Conservation (phyloP, 2,329 filamentous ascomycete genomes). For the Fusarium begoniae region DNA sequence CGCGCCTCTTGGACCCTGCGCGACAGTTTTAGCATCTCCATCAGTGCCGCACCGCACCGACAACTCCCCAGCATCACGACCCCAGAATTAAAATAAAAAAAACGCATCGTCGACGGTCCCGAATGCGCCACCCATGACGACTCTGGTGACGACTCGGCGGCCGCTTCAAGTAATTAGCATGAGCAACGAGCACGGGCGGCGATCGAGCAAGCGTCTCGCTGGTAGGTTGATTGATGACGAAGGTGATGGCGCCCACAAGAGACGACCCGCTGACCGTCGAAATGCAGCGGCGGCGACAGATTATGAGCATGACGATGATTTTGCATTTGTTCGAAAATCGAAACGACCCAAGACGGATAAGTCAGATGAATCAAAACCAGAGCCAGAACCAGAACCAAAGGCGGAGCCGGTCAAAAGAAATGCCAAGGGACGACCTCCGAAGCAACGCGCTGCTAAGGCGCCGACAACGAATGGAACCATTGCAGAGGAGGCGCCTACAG, state of each 20-base stretch:
- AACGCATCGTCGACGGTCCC: conserved; percentile 38
- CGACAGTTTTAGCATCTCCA: conserved; percentile 20
- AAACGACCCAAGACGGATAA: conserved; percentile 71
- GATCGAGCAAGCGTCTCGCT: conserved; percentile 71
- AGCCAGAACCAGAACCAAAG: conserved; percentile 31
- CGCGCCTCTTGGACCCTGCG: conserved; percentile 25
- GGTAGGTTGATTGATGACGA: conserved; percentile 56
- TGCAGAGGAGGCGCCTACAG: conserved; percentile 32
- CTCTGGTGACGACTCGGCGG: conserved; percentile 70
- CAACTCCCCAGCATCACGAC: conserved; percentile 31
- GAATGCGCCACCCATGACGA: conserved; percentile 72
- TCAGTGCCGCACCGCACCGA: conserved; percentile 10
- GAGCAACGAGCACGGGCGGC: conserved; percentile 70
- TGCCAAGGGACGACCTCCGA: conserved; percentile 44
- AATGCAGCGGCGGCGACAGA: conserved; percentile 48
- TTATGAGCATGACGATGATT: conserved; percentile 81
- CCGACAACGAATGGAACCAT: conserved; percentile 40
- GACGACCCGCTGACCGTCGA: conserved; percentile 27
- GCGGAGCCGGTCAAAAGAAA: conserved; percentile 56
- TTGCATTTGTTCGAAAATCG: conserved; percentile 75
- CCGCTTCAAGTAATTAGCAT: conserved; percentile 75
- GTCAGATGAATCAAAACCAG: conserved; percentile 48
- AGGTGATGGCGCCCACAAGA: background rate
- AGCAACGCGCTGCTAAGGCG: conserved; percentile 48
- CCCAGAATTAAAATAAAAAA: conserved; percentile 14